A percentile compares a stretch with the other conserved stretches of the same genome.
phyloP scores from a whole-genome alignment of 176 grass and related monocot species.

The Pontederia crassipes region DNA sequence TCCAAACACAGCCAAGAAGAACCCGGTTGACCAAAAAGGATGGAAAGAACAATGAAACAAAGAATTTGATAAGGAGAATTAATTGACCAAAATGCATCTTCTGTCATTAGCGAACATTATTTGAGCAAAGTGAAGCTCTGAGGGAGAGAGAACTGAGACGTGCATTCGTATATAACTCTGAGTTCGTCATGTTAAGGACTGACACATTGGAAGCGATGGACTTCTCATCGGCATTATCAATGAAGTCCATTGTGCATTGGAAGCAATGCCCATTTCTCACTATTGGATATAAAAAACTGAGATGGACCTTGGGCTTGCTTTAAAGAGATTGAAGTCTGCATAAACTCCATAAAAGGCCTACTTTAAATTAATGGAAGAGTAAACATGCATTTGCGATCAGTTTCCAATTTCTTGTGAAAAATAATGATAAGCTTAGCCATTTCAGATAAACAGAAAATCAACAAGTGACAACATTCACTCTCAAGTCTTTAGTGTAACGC shows the following conservation, averaged over 20 bases:
- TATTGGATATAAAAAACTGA: conserved; percentile 22
- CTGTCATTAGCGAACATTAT: conserved; percentile 63
- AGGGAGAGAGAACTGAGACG: conserved; percentile 68
- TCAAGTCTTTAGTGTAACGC: too few species aligned
- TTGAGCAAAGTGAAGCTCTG: conserved; percentile 86
- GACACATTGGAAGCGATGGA: conserved; percentile 57
- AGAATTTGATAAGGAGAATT: not conserved
- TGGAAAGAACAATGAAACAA: too few species aligned
- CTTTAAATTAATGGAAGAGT: too few species aligned
- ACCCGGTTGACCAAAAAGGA: too few species aligned
- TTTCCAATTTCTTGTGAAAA: too few species aligned
- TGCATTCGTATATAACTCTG: conserved; percentile 68
- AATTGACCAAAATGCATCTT: conserved; percentile 67
- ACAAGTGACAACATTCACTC: conserved; percentile 9
- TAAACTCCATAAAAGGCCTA: too few species aligned
- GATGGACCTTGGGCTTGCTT: conserved; percentile 69
- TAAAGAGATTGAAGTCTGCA: conserved; percentile 73
- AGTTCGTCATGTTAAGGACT: conserved; percentile 26
- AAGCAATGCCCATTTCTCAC: conserved; percentile 73
- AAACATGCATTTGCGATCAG: too few species aligned
- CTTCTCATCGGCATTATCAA: conserved; percentile 47
- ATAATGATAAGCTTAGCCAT: too few species aligned
- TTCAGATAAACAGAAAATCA: too few species aligned
- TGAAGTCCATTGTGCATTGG: conserved; percentile 80
- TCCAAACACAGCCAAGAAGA: too few species aligned